Conservation (phyloP, 257 asterid genomes). For the Primulina tabacum region DNA sequence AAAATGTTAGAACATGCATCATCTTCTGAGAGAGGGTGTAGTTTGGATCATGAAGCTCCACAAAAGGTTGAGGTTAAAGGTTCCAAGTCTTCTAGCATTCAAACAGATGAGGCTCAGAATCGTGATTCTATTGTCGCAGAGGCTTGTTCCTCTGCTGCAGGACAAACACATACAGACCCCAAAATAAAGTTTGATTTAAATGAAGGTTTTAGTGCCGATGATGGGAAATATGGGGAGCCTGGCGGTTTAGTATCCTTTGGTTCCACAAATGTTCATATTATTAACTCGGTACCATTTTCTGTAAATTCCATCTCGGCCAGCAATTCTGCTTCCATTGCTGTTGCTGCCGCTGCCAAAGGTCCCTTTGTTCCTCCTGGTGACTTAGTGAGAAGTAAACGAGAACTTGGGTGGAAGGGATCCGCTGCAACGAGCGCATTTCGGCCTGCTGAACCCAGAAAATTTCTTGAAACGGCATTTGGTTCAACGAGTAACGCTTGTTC, state of each 20-base stretch:
- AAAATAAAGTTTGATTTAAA: slow-evolving; percentile 47
- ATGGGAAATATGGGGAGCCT: slow-evolving; percentile 35
- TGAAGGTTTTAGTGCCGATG: slow-evolving; percentile 45
- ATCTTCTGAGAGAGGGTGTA: slow-evolving; percentile 16
- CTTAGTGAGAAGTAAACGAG: slow-evolving; percentile 43
- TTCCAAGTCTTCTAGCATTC: slow-evolving; percentile 21
- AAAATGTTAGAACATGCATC: slow-evolving; percentile 1
- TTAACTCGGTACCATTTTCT: slow-evolving; percentile 38
- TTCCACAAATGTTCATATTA: slow-evolving; percentile 30
- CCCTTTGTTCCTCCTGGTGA: slow-evolving; percentile 48
- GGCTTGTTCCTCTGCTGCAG: slow-evolving; percentile 26
- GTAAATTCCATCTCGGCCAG: slow-evolving; percentile 29
- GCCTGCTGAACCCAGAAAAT: slow-evolving; percentile 54
- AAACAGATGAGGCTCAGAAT: slow-evolving; percentile 23
- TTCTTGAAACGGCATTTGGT: slow-evolving; percentile 25
- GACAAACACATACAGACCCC: slow-evolving; percentile 22
- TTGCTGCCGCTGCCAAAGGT: slow-evolving; percentile 47
- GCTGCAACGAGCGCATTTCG: slow-evolving; percentile 64
- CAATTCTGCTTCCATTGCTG: slow-evolving; percentile 37
- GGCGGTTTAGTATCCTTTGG: slow-evolving; percentile 20
- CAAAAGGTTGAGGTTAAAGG: slow-evolving; percentile 28
- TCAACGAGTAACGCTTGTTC: background rate
- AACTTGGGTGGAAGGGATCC: slow-evolving; percentile 56
- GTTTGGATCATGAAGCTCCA: slow-evolving; percentile 23
- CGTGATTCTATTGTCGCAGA: slow-evolving; percentile 9